A percentile compares a stretch with the other conserved stretches of the same genome.
Evolutionary conservation across 495 filamentous ascomycete species (phyloP).

Genomic region (Neurospora cerealis): DNA sequence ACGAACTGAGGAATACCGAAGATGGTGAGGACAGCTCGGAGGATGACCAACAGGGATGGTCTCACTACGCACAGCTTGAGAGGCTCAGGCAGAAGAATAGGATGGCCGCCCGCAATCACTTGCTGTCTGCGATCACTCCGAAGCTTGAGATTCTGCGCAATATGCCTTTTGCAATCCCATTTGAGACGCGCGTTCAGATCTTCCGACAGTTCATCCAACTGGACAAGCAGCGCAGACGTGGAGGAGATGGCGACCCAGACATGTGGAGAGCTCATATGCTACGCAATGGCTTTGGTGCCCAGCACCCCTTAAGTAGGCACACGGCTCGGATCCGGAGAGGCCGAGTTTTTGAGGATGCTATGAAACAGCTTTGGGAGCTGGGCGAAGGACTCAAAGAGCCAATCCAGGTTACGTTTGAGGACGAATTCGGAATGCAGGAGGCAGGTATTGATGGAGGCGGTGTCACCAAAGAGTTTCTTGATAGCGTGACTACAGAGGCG

Average conservation of each 20-base stretch:
- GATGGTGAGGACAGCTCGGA: slow-evolving; percentile 42
- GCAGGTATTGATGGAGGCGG: slow-evolving; percentile 96
- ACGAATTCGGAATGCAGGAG: slow-evolving; percentile 76
- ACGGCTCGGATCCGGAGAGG: slow-evolving; percentile 74
- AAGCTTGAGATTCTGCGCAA: slow-evolving; percentile 85
- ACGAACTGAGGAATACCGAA: slow-evolving; percentile 38
- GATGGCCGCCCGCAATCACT: slow-evolving; percentile 52
- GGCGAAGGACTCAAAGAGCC: slow-evolving; percentile 86
- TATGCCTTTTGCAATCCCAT: slow-evolving; percentile 96
- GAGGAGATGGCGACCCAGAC: slow-evolving; percentile 69
- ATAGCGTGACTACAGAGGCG: slow-evolving; percentile 78
- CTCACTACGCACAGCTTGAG: slow-evolving; percentile 29
- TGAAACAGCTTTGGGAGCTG: slow-evolving; percentile 71
- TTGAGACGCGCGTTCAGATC: slow-evolving; percentile 82
- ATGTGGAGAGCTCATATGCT: slow-evolving; percentile 50
- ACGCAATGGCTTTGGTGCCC: slow-evolving; percentile 16
- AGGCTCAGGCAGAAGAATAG: slow-evolving; percentile 48
- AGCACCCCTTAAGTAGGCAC: slow-evolving; percentile 49
- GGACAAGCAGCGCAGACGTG: slow-evolving; percentile 68
- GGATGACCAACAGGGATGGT: slow-evolving; percentile 26
- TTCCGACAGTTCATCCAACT: slow-evolving; percentile 84
- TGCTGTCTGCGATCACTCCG: slow-evolving; percentile 67
- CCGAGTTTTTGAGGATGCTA: slow-evolving; percentile 77
- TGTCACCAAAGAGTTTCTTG: slow-evolving; percentile 96
- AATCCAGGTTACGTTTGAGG: slow-evolving; percentile 94